phyloP scores from a whole-genome alignment of 306 rosid genomes.

The Casuarina cunninghamiana region DNA sequence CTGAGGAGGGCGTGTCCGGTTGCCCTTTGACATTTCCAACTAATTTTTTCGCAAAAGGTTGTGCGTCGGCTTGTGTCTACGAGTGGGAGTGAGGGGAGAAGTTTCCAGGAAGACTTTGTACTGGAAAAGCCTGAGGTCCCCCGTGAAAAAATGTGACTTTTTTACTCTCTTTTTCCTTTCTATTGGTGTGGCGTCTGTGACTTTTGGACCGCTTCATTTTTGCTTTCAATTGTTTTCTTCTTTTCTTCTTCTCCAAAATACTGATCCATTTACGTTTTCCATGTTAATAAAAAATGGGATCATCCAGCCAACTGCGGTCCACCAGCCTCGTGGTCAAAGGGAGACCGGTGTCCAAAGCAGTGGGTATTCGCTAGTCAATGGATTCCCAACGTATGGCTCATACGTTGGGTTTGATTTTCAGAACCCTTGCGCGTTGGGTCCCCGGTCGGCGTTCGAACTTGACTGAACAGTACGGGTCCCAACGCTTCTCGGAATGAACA shows the following conservation, averaged over 20 bases:
- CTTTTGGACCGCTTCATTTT: neutral
- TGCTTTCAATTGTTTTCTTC: neutral
- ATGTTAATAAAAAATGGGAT: too few relatives aligned
- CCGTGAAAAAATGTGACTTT: constrained; percentile 44
- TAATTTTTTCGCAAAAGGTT: neutral
- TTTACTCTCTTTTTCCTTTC: constrained; percentile 23
- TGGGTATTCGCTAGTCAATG: too few relatives aligned
- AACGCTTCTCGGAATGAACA: neutral
- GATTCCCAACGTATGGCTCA: too few relatives aligned
- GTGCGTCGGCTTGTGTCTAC: neutral
- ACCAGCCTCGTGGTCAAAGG: too few relatives aligned
- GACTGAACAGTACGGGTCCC: too few relatives aligned
- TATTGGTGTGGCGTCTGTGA: constrained; percentile 38
- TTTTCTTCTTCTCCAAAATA: too few relatives aligned
- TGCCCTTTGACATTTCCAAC: constrained; percentile 30
- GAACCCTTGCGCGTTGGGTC: too few relatives aligned
- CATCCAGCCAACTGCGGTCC: too few relatives aligned
- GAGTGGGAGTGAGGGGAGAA: neutral
- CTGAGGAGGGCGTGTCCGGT: constrained; percentile 29
- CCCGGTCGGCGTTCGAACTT: too few relatives aligned
- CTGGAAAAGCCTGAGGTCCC: constrained; percentile 39
- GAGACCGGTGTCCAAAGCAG: too few relatives aligned
- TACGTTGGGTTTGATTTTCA: too few relatives aligned
- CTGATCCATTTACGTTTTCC: too few relatives aligned
- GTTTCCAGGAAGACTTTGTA: constrained; percentile 22